phyloP scores from a whole-genome alignment of 225 moss, liverwort and hornwort species.

The Polytrichum formosum region DNA sequence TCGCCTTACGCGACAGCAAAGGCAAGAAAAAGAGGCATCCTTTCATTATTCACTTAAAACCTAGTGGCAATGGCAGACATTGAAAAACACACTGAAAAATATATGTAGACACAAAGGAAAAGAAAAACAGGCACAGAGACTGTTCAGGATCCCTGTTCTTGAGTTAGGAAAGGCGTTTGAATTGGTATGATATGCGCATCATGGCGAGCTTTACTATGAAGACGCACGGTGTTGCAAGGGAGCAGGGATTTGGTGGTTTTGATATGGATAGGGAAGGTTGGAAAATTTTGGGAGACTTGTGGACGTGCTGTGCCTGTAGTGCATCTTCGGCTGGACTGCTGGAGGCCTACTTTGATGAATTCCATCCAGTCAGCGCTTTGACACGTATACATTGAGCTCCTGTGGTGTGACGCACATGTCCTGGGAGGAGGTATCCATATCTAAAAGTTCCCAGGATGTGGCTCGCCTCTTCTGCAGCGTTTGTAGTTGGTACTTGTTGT shows the following conservation, averaged over 20 bases:
- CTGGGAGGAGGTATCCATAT: slow-evolving; percentile 99
- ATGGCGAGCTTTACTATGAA: slow-evolving; percentile 44
- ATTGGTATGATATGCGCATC: slow-evolving; percentile 42
- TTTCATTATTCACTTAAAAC: slow-evolving; percentile 63
- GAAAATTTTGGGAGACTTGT: slow-evolving; percentile 52
- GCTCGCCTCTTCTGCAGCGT: slow-evolving; percentile 88
- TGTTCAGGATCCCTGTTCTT: slow-evolving; percentile 36
- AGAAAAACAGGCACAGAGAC: slow-evolving; percentile 36
- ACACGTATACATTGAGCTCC: slow-evolving; percentile 80
- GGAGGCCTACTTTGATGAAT: slow-evolving; percentile 63
- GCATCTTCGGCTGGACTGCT: slow-evolving; percentile 98
- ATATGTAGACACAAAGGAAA: slow-evolving; percentile 41
- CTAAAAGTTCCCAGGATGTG: slow-evolving; percentile 96
- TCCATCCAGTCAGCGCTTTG: slow-evolving; percentile 55
- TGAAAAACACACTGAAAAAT: slow-evolving; percentile 36
- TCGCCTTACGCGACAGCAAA: slow-evolving; percentile 99
- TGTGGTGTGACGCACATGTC: slow-evolving; percentile 74
- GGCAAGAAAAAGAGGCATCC: slow-evolving; percentile 94
- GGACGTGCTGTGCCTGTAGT: slow-evolving; percentile 77
- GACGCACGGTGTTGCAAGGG: slow-evolving; percentile 39
- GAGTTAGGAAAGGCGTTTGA: slow-evolving; percentile 38
- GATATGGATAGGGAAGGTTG: slow-evolving; percentile 57
- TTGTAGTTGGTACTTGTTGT: slow-evolving; percentile 50
- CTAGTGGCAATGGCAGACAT: slow-evolving; percentile 86
- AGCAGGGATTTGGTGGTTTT: slow-evolving; percentile 54